phyloP scores from a whole-genome alignment of 441 rosid genomes.

The Flueggea neowawraea region DNA sequence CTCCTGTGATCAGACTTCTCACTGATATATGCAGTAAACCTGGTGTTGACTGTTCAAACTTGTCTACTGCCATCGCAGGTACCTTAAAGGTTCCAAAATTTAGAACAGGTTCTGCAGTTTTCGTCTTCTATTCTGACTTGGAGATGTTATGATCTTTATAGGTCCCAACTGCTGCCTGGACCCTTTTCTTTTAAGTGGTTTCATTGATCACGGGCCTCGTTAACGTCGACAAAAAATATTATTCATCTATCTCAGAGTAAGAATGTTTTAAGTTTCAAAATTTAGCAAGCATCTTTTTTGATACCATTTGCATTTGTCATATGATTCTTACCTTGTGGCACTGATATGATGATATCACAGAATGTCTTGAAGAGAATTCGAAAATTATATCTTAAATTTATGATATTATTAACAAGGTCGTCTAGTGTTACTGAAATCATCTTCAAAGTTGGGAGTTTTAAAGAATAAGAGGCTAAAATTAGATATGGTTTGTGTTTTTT shows the following conservation, averaged over 20 bases:
- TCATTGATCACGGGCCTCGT: constrained; percentile 44
- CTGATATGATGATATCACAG: too few relatives aligned
- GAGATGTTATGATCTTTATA: constrained; percentile 1
- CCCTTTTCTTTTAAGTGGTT: constrained; percentile 16
- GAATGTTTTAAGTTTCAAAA: constrained; percentile 2
- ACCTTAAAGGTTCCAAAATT: not conserved
- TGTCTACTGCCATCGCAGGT: constrained; percentile 41
- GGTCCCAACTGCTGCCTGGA: constrained; percentile 52
- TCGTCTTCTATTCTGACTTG: not conserved
- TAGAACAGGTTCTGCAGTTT: not conserved
- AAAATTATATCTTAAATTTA: too few relatives aligned
- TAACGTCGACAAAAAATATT: constrained; percentile 49
- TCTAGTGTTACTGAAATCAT: too few relatives aligned
- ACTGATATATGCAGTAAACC: constrained; percentile 28
- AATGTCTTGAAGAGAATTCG: too few relatives aligned
- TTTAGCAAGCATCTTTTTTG: not conserved
- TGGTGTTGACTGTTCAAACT: constrained; percentile 41
- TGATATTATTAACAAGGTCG: too few relatives aligned
- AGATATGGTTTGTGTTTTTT: too few relatives aligned
- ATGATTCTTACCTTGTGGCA: too few relatives aligned
- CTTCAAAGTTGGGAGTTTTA: too few relatives aligned
- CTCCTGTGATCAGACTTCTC: constrained; percentile 15
- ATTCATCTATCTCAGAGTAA: constrained; percentile 50
- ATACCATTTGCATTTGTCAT: too few relatives aligned
- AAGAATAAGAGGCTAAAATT: too few relatives aligned